Percentiles rank a stretch among this genome's conserved stretches.
Evolutionary conservation across 768 basidiomycete species (phyloP).

Genomic region (Tulasnella sp.): DNA sequence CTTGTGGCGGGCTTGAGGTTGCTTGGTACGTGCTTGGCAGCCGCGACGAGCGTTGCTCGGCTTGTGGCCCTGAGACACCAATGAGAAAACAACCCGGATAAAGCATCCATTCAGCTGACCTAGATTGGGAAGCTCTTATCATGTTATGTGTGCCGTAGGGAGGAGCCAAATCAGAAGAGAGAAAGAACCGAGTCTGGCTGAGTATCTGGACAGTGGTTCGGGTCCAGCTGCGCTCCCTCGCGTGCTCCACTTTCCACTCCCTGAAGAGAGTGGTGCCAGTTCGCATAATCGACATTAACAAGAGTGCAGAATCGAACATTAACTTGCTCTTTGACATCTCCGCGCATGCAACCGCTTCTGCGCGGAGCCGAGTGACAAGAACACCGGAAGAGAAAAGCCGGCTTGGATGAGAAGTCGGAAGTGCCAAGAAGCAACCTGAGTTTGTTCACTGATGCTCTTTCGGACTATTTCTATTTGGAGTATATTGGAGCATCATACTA

Average conservation of each 20-base stretch:
- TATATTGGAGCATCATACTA: background rate
- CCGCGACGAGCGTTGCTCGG: background rate
- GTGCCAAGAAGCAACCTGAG: background rate
- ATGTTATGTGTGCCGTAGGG: background rate
- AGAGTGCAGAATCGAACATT: too few species aligned
- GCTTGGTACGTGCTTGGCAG: background rate
- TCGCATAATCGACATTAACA: background rate
- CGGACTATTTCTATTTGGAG: too few species aligned
- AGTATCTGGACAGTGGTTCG: background rate
- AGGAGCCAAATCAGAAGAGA: background rate
- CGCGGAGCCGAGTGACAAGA: background rate
- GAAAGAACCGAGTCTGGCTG: too few species aligned
- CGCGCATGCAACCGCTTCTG: background rate
- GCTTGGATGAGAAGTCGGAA: background rate
- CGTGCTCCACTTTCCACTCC: background rate
- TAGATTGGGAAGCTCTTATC: background rate
- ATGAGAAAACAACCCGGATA: background rate
- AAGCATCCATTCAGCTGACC: background rate
- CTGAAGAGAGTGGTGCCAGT: background rate
- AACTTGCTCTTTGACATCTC: background rate
- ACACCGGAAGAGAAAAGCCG: background rate
- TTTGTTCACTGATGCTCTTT: background rate
- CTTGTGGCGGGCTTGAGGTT: background rate
- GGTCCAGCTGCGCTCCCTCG: background rate
- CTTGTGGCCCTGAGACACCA: background rate